These are phyloP conservation scores for Chrysoporthe cubensis DNA, from an alignment of 2,329 filamentous ascomycete genomes.

Conservation along the genomic window DNA sequence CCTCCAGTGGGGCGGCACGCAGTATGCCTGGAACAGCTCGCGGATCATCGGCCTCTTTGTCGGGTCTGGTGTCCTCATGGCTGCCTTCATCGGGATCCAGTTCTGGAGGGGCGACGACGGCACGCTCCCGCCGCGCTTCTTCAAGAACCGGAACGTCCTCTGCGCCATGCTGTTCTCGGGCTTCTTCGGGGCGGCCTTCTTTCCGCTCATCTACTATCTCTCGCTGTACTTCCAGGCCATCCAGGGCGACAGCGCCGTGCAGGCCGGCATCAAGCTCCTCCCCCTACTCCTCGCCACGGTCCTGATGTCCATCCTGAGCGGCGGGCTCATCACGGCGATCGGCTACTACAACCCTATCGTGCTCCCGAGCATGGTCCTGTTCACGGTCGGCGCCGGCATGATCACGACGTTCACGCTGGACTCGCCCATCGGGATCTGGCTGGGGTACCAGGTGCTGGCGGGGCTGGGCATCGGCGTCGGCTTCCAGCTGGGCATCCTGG, in stretches of 20 bases:
- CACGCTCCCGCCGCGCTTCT: slow-evolving; percentile 53
- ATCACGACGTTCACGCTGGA: slow-evolving; percentile 54
- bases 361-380: slow-evolving; percentile 46
- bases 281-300: slow-evolving; percentile 57
- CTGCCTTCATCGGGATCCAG: slow-evolving; percentile 52
- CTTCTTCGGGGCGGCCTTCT: slow-evolving; percentile 56
- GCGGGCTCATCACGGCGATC: slow-evolving; percentile 45
- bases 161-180: slow-evolving; percentile 47
- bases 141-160: slow-evolving; percentile 48
- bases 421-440: slow-evolving; percentile 53
- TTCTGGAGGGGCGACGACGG: slow-evolving; percentile 51
- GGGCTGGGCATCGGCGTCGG: slow-evolving; percentile 54
- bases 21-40: slow-evolving; percentile 54
- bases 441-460: slow-evolving; percentile 58
- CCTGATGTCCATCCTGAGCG: slow-evolving; percentile 49
- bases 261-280: slow-evolving; percentile 59
- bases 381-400: slow-evolving; percentile 42
- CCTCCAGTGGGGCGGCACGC: slow-evolving; percentile 59
- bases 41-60: slow-evolving; percentile 56
- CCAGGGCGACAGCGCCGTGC: slow-evolving; percentile 54
- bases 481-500: slow-evolving; percentile 50
- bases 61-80: slow-evolving; percentile 49
- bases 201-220: slow-evolving; percentile 58
- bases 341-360: slow-evolving; percentile 50
- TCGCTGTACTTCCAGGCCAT: slow-evolving; percentile 60